Evolutionary conservation across 2,329 filamentous ascomycete species (phyloP).

Genomic region (Paracoccidioides lutzii): DNA sequence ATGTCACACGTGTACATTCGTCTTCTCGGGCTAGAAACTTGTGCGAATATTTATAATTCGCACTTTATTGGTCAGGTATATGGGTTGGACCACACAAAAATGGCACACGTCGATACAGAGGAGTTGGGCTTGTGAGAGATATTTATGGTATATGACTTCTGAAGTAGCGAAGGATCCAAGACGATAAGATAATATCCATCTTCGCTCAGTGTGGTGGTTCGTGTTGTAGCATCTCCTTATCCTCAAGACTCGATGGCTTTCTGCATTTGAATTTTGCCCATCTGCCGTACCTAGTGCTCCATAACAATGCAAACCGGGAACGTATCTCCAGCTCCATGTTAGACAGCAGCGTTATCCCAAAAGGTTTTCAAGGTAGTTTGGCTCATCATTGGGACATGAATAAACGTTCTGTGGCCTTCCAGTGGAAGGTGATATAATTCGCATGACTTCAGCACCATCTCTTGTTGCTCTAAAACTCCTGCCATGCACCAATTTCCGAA

Average conservation of each 20-base stretch:
- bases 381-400: neutral
- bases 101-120: too few species aligned
- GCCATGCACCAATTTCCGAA: neutral
- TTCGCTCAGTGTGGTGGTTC: too few species aligned
- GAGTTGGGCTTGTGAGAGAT: too few species aligned
- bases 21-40: neutral
- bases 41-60: neutral
- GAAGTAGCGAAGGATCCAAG: too few species aligned
- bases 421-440: neutral
- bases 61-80: neutral
- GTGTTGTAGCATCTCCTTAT: neutral
- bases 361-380: neutral
- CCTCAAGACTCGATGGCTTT: neutral
- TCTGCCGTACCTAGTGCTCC: neutral
- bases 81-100: too few species aligned
- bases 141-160: too few species aligned
- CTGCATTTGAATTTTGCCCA: neutral
- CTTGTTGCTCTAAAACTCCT: neutral
- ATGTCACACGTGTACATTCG: too few species aligned
- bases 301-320: neutral
- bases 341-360: neutral
- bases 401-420: neutral
- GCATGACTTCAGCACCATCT: neutral
- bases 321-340: neutral
- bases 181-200: too few species aligned